Evolutionary conservation across 2,329 filamentous ascomycete genomes (phyloP), one percentile per base, ranked within the genome.

Genomic region (Beauveria sp.): DNA sequence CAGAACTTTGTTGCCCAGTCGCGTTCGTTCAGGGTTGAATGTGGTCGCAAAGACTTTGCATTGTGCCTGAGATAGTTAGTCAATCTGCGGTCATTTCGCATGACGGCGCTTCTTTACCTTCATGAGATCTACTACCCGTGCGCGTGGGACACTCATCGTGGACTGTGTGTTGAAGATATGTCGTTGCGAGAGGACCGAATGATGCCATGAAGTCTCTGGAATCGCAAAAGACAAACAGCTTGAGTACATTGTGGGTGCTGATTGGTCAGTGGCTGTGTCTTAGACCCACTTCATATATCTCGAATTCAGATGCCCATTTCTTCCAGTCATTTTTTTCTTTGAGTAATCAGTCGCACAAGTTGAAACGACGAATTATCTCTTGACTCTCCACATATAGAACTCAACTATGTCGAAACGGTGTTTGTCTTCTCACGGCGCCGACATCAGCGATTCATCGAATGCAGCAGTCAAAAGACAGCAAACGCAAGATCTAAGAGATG

Each of bases 11-110:
- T 95, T 97, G 71, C 95, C 95, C 68, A 91, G 85, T 65, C 95
- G 90, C 64, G 89, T 75, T 67, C 87, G 80, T 61, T 91, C 83
- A 28, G 95, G 95, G 77, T 99, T 99, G 81, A 87, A 98, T 59
- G 88, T 93, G 56, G 89, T 90, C 70, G 88, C 88, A 81, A 98
- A 99, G 78, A 98, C 85, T 74, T 88, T 86, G 82, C 91, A 96
- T 88, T 93, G 92, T 71, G 85, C 84, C 93, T 97, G 69, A 48
- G 1, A 38, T 12, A 22, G 5, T 31, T 40, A 62, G 60, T 40
- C 5, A 3, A 14, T 18, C 6, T 16, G n/a, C 31, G 7, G 20
- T 20, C 10, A 12, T 10, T 5, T 20, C 3, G 7, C 14, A 14
- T 48, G n/a, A 26, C 2, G 20, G 6, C 5, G 18, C 5, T 7